Conservation (phyloP, 306 rosid genomes). For the Lathyrus tuberosus region DNA sequence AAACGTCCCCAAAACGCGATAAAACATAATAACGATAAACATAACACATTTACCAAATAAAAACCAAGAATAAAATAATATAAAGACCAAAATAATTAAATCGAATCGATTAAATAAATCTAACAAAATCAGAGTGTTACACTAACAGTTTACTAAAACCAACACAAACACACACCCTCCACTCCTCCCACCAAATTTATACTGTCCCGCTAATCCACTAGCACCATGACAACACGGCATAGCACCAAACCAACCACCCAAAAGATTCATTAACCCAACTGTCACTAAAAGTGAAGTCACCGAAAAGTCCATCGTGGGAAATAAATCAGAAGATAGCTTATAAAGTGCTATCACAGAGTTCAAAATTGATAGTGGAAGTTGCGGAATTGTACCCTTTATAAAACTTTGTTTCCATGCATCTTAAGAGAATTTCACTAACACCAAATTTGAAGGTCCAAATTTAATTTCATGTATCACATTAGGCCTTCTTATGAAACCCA, state of each 20-base stretch:
- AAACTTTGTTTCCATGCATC: constrained; percentile 77
- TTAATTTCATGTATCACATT: constrained; percentile 50
- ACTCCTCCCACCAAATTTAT: constrained; percentile 82
- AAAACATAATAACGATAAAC: too few species aligned
- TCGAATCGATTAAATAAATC: too few species aligned
- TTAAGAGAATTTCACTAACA: constrained; percentile 51
- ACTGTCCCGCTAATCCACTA: constrained; percentile 84
- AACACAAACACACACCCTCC: constrained; percentile 77
- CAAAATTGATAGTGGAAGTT: constrained; percentile 69
- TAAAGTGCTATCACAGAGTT: constrained; percentile 76
- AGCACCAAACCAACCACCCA: constrained; percentile 85
- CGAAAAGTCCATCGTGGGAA: constrained; percentile 63
- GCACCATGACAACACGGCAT: constrained; percentile 86
- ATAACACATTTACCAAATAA: too few species aligned
- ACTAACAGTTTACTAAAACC: too few species aligned
- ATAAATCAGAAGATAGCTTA: constrained; percentile 65
- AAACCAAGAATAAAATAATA: too few species aligned
- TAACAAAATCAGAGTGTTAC: too few species aligned
- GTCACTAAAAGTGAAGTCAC: constrained; percentile 73
- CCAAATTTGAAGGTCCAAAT: constrained; percentile 70
- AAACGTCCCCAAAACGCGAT: too few species aligned
- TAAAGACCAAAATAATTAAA: too few species aligned
- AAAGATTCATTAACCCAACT: constrained; percentile 76
- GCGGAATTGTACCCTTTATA: constrained; percentile 75
- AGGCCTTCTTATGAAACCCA: constrained; percentile 64